These are phyloP conservation scores for Petunia secreta DNA, from an alignment of 257 asterid species.

Conservation along the genomic window DNA sequence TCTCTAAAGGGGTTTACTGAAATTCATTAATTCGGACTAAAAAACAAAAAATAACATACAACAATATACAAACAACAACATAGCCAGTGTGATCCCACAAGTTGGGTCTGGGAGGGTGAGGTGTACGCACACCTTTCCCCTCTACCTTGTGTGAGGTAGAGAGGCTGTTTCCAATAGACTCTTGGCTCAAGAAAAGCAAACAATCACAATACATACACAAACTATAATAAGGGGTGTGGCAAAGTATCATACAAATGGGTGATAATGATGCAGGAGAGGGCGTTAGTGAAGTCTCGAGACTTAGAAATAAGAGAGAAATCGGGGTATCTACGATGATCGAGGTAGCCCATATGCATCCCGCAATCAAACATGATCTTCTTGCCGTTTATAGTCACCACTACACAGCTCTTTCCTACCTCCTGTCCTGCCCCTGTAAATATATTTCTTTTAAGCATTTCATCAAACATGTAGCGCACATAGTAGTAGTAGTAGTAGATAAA, in stretches of 20 bases:
- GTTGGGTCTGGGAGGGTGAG: no score
- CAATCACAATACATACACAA: background rate
- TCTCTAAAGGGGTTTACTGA: background rate
- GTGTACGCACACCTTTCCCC: no score
- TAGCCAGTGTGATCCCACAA: no score
- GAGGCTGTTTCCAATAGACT: no score
- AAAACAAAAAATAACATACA: background rate
- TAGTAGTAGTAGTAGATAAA: background rate
- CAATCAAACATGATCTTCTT: slow-evolving; percentile 94
- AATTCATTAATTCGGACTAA: background rate
- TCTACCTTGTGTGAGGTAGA: no score
- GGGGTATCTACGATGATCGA: slow-evolving; percentile 71
- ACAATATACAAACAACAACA: background rate
- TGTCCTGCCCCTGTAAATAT: slow-evolving; percentile 81
- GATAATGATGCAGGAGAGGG: slow-evolving; percentile 77
- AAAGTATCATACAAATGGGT: slow-evolving; percentile 62
- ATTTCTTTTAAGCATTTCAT: background rate
- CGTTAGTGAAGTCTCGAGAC: slow-evolving; percentile 53
- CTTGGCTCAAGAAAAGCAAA: no score
- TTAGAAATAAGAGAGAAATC: slow-evolving; percentile 68
- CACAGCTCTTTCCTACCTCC: slow-evolving; percentile 98
- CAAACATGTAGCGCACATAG: background rate
- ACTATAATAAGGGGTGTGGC: background rate
- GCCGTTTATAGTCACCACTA: slow-evolving; percentile 71
- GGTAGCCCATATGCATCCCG: slow-evolving; percentile 94